A percentile compares a stretch with the other conserved stretches of the same genome.
Conservation (phyloP, 768 basidiomycete species). For the Mycena venus region DNA sequence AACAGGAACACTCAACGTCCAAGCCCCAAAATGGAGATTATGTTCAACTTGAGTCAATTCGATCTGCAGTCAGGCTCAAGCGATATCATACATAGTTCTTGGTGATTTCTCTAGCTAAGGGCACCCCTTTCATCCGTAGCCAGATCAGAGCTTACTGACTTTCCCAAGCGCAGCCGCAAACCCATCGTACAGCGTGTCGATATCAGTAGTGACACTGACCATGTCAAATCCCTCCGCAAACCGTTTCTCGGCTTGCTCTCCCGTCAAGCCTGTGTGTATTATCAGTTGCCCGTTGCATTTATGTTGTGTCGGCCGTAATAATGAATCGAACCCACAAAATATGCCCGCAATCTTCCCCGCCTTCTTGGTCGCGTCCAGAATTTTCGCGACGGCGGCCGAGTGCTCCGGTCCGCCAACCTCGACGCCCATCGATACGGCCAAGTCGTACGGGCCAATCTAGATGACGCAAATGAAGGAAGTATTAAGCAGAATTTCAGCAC, state of each 20-base stretch:
- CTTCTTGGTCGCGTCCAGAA: slow-evolving; percentile 35
- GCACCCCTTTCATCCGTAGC: not conserved
- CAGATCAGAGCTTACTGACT: slow-evolving; percentile 8
- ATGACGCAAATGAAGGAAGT: too few relatives aligned
- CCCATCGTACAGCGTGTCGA: slow-evolving; percentile 37
- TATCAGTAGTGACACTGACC: slow-evolving; percentile 43
- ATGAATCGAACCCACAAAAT: slow-evolving; percentile 35
- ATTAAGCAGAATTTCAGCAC: not conserved
- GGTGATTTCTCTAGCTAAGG: too few relatives aligned
- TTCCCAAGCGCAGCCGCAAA: slow-evolving; percentile 34
- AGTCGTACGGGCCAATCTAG: slow-evolving; percentile 40
- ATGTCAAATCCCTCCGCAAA: slow-evolving; percentile 44
- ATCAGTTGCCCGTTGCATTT: too few relatives aligned
- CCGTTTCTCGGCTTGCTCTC: slow-evolving; percentile 40
- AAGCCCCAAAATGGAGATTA: not conserved
- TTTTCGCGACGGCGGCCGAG: slow-evolving; percentile 36
- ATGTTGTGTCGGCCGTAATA: too few relatives aligned
- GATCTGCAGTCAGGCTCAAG: too few relatives aligned
- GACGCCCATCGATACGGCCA: slow-evolving; percentile 41
- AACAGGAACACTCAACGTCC: not conserved
- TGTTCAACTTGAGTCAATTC: not conserved
- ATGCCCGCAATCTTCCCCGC: slow-evolving; percentile 41
- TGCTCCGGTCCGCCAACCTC: slow-evolving; percentile 37
- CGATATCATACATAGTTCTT: too few relatives aligned
- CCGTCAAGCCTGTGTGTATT: slow-evolving; percentile 39